Evolutionary conservation across 352 stramenopile genomes (phyloP), one percentile per base, ranked within the genome.

Genomic region (Globisporangium yorkense): DNA sequence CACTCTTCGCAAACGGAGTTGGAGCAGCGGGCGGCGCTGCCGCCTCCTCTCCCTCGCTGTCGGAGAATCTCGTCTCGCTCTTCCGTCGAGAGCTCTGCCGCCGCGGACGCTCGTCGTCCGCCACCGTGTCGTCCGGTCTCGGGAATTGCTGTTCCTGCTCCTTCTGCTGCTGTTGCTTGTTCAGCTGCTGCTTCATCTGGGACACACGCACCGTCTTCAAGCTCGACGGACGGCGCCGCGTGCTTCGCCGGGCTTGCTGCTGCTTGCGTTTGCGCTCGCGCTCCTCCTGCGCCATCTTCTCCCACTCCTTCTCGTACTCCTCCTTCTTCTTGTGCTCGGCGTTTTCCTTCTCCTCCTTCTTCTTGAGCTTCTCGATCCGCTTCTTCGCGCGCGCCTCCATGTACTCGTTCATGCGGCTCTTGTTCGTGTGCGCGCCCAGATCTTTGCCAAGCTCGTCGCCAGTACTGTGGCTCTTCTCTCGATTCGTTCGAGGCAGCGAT

Each of bases 241-340:
- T 75, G 44, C 74, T 88, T 9, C 81, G 79, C 3, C 83, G 63
- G n/a, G 75, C 48, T 60, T 89, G 75, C 48, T 93, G 83, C 52
- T 92, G 84, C 59, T 91, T 92, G 15, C 79, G 77, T 54, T 89
- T 89, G 2, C 84, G 72, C 58, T 95, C 85, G 5, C 76, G 77
- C 57, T 92, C 84, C 66, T 95, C 85, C 65, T 93, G 80, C 16
- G 85, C 85, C 75, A 95, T 87, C n/a, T 88, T 78, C 52, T 92
- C 83, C 85, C 85, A 95, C 52, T 95, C 85, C 29, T 90, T 88
- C 54, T 95, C 85, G 65, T 93, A 95, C 31, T 91, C 85, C 65
- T 89, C 77, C 46, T 88, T 84, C 51, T 90, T 80, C 67, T 82
- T 87, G 51, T 75, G 74, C 67, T 91, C 84, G 37, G 76, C 85